Base-by-base conservation (phyloP, 2,329 filamentous ascomycete species). In the Alternaria gansuensis region DNA sequence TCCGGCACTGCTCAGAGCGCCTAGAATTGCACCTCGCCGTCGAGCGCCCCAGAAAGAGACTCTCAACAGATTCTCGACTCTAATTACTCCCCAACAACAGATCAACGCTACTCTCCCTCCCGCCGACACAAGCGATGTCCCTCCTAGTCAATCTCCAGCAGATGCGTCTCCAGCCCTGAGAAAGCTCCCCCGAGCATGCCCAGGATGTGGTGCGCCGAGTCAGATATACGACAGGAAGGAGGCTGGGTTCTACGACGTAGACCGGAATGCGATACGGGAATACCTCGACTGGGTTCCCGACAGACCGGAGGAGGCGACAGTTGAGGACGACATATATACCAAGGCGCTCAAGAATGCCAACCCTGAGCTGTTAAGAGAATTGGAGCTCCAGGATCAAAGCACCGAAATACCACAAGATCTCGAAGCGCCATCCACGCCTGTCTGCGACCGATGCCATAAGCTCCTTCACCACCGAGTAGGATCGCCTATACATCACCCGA, bases 391-490 rank as follows among this genome's bases (percentile, higher is more conserved):
- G 5, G 59, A 70, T 10, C 57, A 69, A 2, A 52, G 37, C 17
- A 40, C 63, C n/a, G 60, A 72, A 26, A 43, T 51, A 9, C 51
- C 60, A 4, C 34, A 50, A 5, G 61, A 70, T 9, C 60, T 60
- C 3, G 59, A 62, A 14, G 40, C 60, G 6, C 70, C 69, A 17
- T 52, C 71, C 24, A 77, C 71, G 3, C 90, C 90, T 1, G 78
- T 96, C 6, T 99, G 95, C 79, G 90, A 95, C 67, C 87, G 95
- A 70, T 99, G 95, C 71, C 93, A 97, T 75, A 84, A 88, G 33
- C 83, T 99, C 26, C 77, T 90, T 23, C 88, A 98, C 76, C 89
- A 98, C 74, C 86, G 87, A 60, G 82, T 83, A 14, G 91, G 90
- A 7, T 80, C 85, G 14, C 84, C 91, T 5, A 94, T 96, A 67